Evolutionary conservation across 805 yeast genomes (phyloP).

Genomic region (Kodamaea kakaduensis): DNA sequence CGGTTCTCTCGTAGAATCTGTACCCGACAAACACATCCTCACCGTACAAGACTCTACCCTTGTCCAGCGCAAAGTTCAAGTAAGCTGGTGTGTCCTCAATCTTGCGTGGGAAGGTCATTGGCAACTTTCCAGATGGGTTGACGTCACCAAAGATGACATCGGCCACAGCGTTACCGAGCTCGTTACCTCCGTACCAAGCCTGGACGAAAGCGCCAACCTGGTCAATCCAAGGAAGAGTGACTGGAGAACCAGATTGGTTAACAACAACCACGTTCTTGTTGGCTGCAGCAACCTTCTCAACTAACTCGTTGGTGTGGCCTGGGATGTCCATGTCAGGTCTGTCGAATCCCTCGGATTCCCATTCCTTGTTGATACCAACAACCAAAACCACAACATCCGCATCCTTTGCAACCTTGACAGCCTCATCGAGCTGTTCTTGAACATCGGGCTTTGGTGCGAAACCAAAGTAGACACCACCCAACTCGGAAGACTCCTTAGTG

Average conservation of each 20-base stretch:
- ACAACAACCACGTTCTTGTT: slow-evolving; percentile 52
- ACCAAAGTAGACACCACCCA: slow-evolving; percentile 26
- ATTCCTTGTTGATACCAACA: slow-evolving; percentile 51
- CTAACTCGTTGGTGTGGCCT: slow-evolving; percentile 41
- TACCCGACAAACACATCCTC: slow-evolving; percentile 67
- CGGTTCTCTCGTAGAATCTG: slow-evolving; percentile 52
- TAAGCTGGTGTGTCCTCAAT: slow-evolving; percentile 55
- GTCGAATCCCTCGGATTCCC: slow-evolving; percentile 62
- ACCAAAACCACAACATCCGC: slow-evolving; percentile 52
- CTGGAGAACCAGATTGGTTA: slow-evolving; percentile 60
- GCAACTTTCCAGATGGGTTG: slow-evolving; percentile 58
- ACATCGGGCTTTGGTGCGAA: slow-evolving; percentile 17
- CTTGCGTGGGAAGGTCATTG: slow-evolving; percentile 51
- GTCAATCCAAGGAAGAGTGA: slow-evolving; percentile 45
- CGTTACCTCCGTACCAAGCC: slow-evolving; percentile 58
- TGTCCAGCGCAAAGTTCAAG: slow-evolving; percentile 47
- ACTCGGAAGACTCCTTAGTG: slow-evolving; percentile 13
- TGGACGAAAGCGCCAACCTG: slow-evolving; percentile 44
- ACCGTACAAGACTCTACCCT: slow-evolving; percentile 55
- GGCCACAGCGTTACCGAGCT: slow-evolving; percentile 55
- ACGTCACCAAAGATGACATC: slow-evolving; percentile 57
- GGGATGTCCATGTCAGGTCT: slow-evolving; percentile 50
- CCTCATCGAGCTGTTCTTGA: slow-evolving; percentile 27
- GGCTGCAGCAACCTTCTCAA: slow-evolving; percentile 41
- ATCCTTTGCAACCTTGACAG: slow-evolving; percentile 45